These are phyloP conservation scores for Talaromyces sp. DNA, from an alignment of 2,329 filamentous ascomycete species.

Conservation along the genomic window DNA sequence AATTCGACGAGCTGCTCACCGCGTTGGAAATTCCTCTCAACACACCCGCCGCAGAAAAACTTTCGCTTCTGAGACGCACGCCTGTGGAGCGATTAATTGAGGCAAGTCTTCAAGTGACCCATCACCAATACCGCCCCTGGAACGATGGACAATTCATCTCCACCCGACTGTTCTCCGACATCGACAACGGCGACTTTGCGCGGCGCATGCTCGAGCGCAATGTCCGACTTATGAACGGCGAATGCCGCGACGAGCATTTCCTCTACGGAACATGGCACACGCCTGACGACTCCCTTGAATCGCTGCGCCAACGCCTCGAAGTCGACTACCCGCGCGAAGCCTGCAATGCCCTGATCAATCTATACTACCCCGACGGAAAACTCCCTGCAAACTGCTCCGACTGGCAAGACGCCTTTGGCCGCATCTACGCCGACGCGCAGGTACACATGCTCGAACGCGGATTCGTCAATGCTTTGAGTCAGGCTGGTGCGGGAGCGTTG, in stretches of 20 bases:
- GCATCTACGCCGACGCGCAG: slow-evolving; percentile 53
- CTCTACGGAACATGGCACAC: slow-evolving; percentile 49
- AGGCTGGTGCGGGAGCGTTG: slow-evolving; percentile 40
- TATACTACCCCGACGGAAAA: slow-evolving; percentile 39
- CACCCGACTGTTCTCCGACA: slow-evolving; percentile 37
- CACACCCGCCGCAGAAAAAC: slow-evolving; percentile 39
- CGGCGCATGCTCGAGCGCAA: slow-evolving; percentile 38
- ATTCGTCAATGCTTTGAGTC: slow-evolving; percentile 41
- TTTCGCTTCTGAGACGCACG: slow-evolving; percentile 40
- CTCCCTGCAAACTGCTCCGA: slow-evolving; percentile 37
- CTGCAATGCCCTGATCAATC: slow-evolving; percentile 39
- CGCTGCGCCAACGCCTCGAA: slow-evolving; percentile 42
- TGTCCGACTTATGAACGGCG: slow-evolving; percentile 49
- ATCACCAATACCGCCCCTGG: slow-evolving; percentile 53
- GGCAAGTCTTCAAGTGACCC: slow-evolving; percentile 37
- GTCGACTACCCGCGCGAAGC: slow-evolving; percentile 48
- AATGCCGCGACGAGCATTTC: slow-evolving; percentile 50
- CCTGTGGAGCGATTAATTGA: slow-evolving; percentile 37
- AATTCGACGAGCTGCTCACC: slow-evolving; percentile 48
- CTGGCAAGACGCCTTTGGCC: slow-evolving; percentile 51
- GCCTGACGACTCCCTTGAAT: slow-evolving; percentile 38
- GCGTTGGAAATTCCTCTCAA: slow-evolving; percentile 39
- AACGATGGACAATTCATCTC: slow-evolving; percentile 48
- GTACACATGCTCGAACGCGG: slow-evolving; percentile 51
- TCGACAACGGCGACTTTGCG: slow-evolving; percentile 48